A percentile compares a stretch with the other conserved stretches of the same genome.
Conservation (phyloP, 495 filamentous ascomycete species). For the Platismatia glauca region DNA sequence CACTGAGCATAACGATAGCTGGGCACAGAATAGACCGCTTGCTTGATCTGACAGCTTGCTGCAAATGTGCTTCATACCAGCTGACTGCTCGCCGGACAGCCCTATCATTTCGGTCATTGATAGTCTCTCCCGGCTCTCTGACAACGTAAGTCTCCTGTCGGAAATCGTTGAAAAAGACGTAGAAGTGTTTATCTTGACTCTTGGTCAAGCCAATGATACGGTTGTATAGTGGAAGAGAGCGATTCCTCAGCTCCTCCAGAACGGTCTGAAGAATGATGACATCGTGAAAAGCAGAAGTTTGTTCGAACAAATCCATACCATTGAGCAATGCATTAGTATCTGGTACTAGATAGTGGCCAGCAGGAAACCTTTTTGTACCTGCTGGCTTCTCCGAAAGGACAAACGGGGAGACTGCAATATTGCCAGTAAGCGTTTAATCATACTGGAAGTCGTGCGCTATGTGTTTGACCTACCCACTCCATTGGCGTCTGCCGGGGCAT, state of each 20-base stretch:
- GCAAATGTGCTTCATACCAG: constrained; percentile 83
- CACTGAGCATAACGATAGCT: constrained; percentile 82
- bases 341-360: constrained; percentile 90
- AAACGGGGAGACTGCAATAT: constrained; percentile 58
- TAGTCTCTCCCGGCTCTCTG: constrained; percentile 67
- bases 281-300: constrained; percentile 84
- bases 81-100: constrained; percentile 76
- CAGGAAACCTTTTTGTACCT: constrained; percentile 67
- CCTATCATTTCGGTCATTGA: constrained; percentile 94
- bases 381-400: constrained; percentile 81
- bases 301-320: constrained; percentile 94
- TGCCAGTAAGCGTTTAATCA: background rate
- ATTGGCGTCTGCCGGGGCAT: constrained; percentile 66
- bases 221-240: constrained; percentile 90
- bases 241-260: constrained; percentile 88
- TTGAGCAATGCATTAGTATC: constrained; percentile 95
- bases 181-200: constrained; percentile 92
- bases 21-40: constrained; percentile 55
- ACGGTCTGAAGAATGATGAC: constrained; percentile 92
- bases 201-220: constrained; percentile 80
- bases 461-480: constrained; percentile 51
- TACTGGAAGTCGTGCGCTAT: constrained; percentile 8
- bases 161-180: constrained; percentile 99
- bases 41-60: constrained; percentile 43
- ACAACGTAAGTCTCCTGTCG: constrained; percentile 80